These are phyloP conservation scores for Stentor coeruleus DNA, from an alignment of 73 alveolate genomes.

Conservation along the genomic window DNA sequence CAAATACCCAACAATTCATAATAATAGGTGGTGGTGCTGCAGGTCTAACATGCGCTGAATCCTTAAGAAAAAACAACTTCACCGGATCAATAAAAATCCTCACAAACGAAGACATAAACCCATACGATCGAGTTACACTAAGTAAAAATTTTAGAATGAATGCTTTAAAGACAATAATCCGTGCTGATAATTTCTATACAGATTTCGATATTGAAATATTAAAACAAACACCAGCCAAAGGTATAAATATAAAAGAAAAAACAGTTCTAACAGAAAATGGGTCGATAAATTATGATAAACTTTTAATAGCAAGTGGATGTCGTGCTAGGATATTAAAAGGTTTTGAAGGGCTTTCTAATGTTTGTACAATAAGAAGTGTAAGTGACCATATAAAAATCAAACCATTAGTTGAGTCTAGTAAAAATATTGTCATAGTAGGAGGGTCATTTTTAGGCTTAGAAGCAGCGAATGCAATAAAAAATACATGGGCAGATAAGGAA, in stretches of 20 bases:
- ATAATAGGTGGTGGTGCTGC: conserved; percentile 91
- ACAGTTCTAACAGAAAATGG: conserved; percentile 47
- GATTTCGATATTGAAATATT: conserved; percentile 58
- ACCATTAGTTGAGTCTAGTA: conserved; percentile 41
- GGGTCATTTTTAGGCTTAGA: conserved; percentile 84
- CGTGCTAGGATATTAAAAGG: conserved; percentile 43
- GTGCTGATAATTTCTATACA: conserved; percentile 47
- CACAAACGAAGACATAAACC: conserved; percentile 54
- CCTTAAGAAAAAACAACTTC: conserved; percentile 72
- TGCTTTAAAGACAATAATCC: conserved; percentile 31
- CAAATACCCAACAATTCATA: conserved; percentile 47
- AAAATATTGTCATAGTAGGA: conserved; percentile 74
- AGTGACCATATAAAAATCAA: conserved; percentile 57
- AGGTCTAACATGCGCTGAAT: conserved; percentile 78
- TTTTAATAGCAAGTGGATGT: conserved; percentile 81
- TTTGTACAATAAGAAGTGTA: conserved; percentile 54
- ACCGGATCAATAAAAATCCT: conserved; percentile 69
- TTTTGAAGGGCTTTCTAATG: conserved; percentile 31
- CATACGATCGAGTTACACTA: conserved; percentile 78
- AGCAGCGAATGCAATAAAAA: conserved; percentile 61
- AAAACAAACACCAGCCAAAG: conserved; percentile 38
- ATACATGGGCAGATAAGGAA: conserved; percentile 43
- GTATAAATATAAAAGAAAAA: conserved; percentile 46
- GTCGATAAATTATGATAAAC: conserved; percentile 57
- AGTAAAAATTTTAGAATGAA: conserved; percentile 51